Base-by-base conservation (phyloP, 1,284 basidiomycete genomes). In the Cutaneotrichosporon dermatis region DNA sequence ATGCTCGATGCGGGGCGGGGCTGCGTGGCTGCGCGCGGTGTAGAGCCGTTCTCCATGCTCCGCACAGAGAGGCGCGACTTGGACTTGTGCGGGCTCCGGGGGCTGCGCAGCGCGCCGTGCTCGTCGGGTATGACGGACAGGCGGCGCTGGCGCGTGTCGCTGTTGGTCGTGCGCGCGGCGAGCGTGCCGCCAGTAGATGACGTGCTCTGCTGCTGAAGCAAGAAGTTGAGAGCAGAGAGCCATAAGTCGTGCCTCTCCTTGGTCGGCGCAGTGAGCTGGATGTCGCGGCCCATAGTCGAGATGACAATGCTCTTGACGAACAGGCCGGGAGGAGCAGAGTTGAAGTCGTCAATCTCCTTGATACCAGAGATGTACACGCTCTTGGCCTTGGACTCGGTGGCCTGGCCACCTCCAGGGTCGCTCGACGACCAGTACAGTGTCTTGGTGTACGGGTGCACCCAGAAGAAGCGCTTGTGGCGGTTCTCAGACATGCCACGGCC, bases 381-480 rank as follows among this genome's bases (percentile, higher is more conserved):
- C 86, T 99, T 99, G 40, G 93, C 91, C 73, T 87, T 94, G 13
- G 91, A 92, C 79, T 97, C 94, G 4, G 87, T 85, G 6, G 91
- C 88, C 64, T 86, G 87, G 41, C 85, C 85, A 42, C 89, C 89
- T 39, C 92, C 92, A 39, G 95, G 96, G 79, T 98, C 95, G 37
- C 88, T 86, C 36, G 90, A 86, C 68, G 92, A 94, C 96, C 96
- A 99, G 79, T 98, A 98, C 59, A 99, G 76, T 8, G 92, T 98
- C 80, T 92, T 92, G 54, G 93, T 99, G 76, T 99, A 99, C 34
- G 96, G 96, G 79, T 99, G 95, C 12, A 99, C 87, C 94, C 96
- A 99, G 83, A 99, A 97, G 87, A 96, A 99, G 42, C 96, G 84
- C 75, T 86, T 88, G 79, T 99, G 96, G 55, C 94, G 82, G 75